Conservation (phyloP, 768 basidiomycete species). For the Lactarius tabidus region DNA sequence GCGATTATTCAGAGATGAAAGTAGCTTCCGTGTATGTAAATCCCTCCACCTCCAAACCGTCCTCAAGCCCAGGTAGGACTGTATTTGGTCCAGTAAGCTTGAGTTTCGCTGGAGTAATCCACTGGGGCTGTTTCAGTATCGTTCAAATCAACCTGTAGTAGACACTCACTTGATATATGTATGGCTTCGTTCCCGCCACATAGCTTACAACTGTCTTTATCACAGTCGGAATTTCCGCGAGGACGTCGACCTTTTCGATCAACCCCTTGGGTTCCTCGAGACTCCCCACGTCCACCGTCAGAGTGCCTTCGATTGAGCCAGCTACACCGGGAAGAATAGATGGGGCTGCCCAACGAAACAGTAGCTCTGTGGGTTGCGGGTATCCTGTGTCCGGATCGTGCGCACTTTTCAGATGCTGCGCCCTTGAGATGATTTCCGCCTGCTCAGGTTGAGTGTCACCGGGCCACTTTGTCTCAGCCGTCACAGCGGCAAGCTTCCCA, state of each 20-base stretch:
- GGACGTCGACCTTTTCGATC: slow-evolving; percentile 90
- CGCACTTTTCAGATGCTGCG: slow-evolving; percentile 55
- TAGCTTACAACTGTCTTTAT: slow-evolving; percentile 92
- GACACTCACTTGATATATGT: slow-evolving; percentile 82
- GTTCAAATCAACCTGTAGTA: background rate
- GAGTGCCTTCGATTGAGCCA: slow-evolving; percentile 52
- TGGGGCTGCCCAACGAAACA: slow-evolving; percentile 75
- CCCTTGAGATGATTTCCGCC: slow-evolving; percentile 56
- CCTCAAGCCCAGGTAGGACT: slow-evolving; percentile 40
- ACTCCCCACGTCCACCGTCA: slow-evolving; percentile 56
- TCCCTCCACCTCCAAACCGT: slow-evolving; percentile 54
- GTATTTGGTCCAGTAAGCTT: slow-evolving; percentile 42
- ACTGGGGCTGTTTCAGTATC: slow-evolving; percentile 37
- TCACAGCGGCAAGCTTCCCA: slow-evolving; percentile 70
- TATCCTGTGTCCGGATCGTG: slow-evolving; percentile 83
- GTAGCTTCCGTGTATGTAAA: slow-evolving; percentile 84
- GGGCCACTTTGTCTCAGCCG: slow-evolving; percentile 75
- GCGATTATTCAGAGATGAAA: slow-evolving; percentile 58
- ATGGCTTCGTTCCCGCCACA: slow-evolving; percentile 90
- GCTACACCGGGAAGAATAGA: slow-evolving; percentile 51
- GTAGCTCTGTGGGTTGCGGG: slow-evolving; percentile 59
- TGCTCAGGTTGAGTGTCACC: slow-evolving; percentile 48
- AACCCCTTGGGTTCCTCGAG: slow-evolving; percentile 62
- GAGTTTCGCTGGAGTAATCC: slow-evolving; percentile 53
- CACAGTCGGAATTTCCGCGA: slow-evolving; percentile 91